A percentile compares a stretch with the other conserved stretches of the same genome.
These are phyloP conservation scores for Psidium guajava DNA, from an alignment of 345 rosid genomes.

Conservation along the genomic window DNA sequence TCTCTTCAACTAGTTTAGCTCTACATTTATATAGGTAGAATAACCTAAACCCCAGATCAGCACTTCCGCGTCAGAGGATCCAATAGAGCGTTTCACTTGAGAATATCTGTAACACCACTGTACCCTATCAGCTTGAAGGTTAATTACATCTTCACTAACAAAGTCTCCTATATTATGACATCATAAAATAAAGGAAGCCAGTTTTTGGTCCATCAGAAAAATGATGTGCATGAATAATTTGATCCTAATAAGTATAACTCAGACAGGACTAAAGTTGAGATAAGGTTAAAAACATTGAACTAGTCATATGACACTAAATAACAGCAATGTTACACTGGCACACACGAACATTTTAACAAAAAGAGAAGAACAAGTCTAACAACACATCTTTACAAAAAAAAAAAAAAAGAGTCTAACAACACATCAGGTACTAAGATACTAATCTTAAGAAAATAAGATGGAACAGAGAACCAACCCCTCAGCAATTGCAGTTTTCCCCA, in stretches of 20 bases:
- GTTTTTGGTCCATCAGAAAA: background rate
- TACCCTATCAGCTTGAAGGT: background rate
- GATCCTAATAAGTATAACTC: background rate
- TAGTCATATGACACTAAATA: background rate
- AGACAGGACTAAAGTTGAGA: background rate
- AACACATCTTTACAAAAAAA: too few species aligned
- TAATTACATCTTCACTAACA: background rate
- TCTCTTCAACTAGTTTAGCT: background rate
- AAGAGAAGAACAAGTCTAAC: background rate
- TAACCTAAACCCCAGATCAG: background rate
- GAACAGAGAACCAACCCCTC: conserved; percentile 42
- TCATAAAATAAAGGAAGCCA: background rate
- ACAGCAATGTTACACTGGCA: background rate
- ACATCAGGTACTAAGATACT: background rate
- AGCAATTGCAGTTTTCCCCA: conserved; percentile 89
- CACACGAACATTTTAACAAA: background rate
- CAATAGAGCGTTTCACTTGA: background rate
- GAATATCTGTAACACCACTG: background rate
- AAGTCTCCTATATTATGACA: background rate
- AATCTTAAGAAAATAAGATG: background rate
- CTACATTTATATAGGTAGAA: background rate
- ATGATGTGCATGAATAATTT: background rate
- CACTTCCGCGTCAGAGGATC: background rate
- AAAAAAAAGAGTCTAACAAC: background rate
- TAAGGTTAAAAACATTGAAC: background rate